phyloP scores from a whole-genome alignment of 106 monocot genomes.

The Posidonia australis region DNA sequence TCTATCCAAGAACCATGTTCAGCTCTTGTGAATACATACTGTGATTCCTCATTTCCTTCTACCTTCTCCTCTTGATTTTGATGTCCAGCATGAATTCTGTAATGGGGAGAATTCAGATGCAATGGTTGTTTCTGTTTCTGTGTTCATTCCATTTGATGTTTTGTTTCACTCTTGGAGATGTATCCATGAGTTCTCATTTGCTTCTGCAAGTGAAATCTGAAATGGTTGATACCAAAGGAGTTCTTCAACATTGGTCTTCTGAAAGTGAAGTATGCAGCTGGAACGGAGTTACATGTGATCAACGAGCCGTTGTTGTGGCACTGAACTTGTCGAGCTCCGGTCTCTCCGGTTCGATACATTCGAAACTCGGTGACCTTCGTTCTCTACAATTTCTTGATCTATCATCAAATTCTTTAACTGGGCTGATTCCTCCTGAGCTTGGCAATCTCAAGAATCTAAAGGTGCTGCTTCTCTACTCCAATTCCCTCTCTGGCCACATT shows the following conservation, averaged over 20 bases:
- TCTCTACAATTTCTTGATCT: constrained; percentile 65
- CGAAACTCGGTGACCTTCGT: constrained; percentile 31
- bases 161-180: neutral
- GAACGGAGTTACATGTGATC: constrained; percentile 53
- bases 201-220: constrained; percentile 58
- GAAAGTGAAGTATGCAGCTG: constrained; percentile 41
- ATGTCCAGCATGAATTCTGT: neutral
- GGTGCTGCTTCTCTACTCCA: constrained; percentile 60
- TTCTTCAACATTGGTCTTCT: constrained; percentile 43
- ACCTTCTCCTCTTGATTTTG: neutral
- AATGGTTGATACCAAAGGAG: constrained; percentile 32
- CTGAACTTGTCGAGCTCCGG: constrained; percentile 66
- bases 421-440: constrained; percentile 55
- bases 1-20: neutral
- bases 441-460: constrained; percentile 41
- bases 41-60: neutral
- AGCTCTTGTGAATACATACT: neutral
- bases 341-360: constrained; percentile 47
- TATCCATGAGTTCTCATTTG: constrained; percentile 6
- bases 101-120: neutral
- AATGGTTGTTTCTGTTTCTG: neutral
- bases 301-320: constrained; percentile 13
- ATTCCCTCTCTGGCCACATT: constrained; percentile 53
- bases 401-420: constrained; percentile 65
- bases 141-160: neutral